phyloP scores from a whole-genome alignment of 805 yeast genomes.

The Yarrowia sp. region DNA sequence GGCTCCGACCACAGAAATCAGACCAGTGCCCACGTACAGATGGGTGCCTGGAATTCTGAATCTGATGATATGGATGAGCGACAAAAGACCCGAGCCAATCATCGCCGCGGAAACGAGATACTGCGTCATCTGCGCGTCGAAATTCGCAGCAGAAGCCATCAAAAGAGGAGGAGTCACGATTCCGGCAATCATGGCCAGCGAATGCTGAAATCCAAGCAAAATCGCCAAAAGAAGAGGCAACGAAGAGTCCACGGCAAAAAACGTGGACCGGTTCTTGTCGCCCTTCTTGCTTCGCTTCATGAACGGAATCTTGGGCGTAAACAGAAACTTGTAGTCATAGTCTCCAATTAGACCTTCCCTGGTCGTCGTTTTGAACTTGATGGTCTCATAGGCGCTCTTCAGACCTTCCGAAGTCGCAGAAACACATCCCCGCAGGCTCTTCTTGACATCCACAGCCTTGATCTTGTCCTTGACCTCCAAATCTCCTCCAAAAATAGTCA shows the following conservation, averaged over 20 bases:
- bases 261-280: slow-evolving; percentile 62
- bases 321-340: slow-evolving; percentile 78
- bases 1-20: slow-evolving; percentile 89
- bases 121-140: slow-evolving; percentile 59
- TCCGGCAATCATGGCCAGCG: slow-evolving; percentile 92
- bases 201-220: slow-evolving; percentile 83
- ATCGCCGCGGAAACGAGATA: slow-evolving; percentile 75
- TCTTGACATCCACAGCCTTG: not conserved
- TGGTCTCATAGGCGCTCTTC: not conserved
- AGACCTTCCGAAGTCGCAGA: not conserved
- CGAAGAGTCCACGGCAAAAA: slow-evolving; percentile 78
- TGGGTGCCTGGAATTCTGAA: slow-evolving; percentile 76
- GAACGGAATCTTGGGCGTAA: slow-evolving; percentile 83
- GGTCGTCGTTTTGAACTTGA: slow-evolving; percentile 59
- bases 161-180: slow-evolving; percentile 83
- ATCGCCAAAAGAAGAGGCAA: slow-evolving; percentile 83
- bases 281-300: slow-evolving; percentile 52
- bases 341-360: slow-evolving; percentile 83
- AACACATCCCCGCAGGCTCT: not conserved
- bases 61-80: slow-evolving; percentile 79
- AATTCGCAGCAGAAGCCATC: slow-evolving; percentile 68
- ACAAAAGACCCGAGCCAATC: slow-evolving; percentile 73
- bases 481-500: slow-evolving; percentile 11
- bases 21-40: slow-evolving; percentile 85
- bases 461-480: not conserved